These are phyloP conservation scores for Diophrys sp. DNA, from an alignment of 73 alveolate species.

Conservation along the genomic window DNA sequence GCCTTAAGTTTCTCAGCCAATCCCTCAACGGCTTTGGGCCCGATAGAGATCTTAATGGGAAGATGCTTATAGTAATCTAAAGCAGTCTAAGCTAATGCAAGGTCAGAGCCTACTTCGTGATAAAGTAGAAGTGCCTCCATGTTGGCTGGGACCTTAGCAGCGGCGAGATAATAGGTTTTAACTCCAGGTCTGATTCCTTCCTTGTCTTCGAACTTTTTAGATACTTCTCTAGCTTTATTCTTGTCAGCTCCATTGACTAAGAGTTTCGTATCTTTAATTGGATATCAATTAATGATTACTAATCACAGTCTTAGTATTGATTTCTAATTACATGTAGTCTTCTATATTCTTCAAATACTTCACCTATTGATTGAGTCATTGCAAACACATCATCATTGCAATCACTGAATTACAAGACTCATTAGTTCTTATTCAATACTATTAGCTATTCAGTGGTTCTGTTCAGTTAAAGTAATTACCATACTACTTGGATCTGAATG, in stretches of 20 bases:
- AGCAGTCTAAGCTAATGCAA: neutral
- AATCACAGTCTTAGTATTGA: no score
- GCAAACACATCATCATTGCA: no score
- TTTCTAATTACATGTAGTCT: no score
- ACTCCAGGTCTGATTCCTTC: conserved; percentile 2
- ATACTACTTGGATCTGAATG: no score
- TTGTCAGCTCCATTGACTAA: neutral
- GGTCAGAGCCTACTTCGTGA: neutral
- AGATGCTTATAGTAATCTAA: neutral
- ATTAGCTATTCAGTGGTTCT: no score
- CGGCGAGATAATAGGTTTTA: neutral
- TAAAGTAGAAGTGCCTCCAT: neutral
- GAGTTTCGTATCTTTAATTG: no score
- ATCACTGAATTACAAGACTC: no score
- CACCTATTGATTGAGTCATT: no score
- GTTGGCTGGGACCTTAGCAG: neutral
- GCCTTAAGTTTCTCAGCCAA: neutral
- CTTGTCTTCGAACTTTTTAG: neutral
- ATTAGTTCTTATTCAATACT: no score
- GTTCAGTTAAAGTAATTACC: no score
- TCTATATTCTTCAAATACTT: no score
- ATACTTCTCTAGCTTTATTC: neutral
- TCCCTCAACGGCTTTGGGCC: neutral
- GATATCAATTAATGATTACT: no score
- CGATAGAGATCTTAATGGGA: neutral